Evolutionary conservation across 768 basidiomycete genomes (phyloP).

Genomic region (Lentinula detonsa): DNA sequence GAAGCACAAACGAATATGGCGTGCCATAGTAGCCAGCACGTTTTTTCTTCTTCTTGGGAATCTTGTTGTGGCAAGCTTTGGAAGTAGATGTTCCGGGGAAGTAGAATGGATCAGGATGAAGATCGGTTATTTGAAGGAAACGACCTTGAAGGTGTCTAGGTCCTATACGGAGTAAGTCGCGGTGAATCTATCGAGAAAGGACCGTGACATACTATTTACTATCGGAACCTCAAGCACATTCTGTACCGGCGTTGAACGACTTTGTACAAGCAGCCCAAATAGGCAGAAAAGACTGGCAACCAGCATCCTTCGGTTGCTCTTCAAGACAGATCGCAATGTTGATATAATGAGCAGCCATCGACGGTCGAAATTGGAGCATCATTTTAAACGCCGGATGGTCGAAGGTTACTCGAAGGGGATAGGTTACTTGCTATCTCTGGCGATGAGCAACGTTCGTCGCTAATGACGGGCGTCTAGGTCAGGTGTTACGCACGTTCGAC

Average conservation of each 20-base stretch:
- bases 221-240: not conserved
- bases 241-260: not conserved
- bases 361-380: not conserved
- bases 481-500: not conserved
- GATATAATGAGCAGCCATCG: not conserved
- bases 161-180: not conserved
- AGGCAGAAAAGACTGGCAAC: not conserved
- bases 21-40: conserved; percentile 60
- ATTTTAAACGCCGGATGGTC: not conserved
- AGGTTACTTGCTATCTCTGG: not conserved
- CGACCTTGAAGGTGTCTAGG: conserved; percentile 44
- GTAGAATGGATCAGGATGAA: conserved; percentile 78
- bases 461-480: not conserved
- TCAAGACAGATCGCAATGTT: not conserved
- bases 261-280: not conserved
- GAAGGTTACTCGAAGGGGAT: not conserved
- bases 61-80: conserved; percentile 66
- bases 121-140: conserved; percentile 75
- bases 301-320: not conserved
- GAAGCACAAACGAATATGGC: conserved; percentile 51
- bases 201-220: not conserved
- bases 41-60: conserved; percentile 47
- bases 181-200: not conserved
- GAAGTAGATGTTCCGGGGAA: conserved; percentile 39
- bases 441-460: not conserved